Evolutionary conservation across 2,329 filamentous ascomycete genomes (phyloP).

Genomic region (Gnomoniopsis sp.): DNA sequence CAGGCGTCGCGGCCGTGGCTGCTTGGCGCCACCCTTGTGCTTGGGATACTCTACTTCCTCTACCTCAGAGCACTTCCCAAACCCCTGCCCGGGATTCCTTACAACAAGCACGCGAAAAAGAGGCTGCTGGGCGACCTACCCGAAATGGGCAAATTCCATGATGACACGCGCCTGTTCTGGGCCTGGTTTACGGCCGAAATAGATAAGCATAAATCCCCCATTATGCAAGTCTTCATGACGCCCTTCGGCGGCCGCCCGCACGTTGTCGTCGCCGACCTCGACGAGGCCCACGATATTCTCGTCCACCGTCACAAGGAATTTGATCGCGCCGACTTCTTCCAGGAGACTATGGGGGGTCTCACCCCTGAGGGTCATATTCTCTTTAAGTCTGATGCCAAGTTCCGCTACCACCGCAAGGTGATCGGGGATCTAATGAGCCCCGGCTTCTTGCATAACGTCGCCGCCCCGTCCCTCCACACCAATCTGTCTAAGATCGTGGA

Average conservation of each 20-base stretch:
- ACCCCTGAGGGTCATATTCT: conserved; percentile 1
- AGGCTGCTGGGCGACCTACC: conserved; percentile 24
- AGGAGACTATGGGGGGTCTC: conserved; percentile 1
- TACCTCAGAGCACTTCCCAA: conserved; percentile 21
- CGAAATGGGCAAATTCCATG: conserved; percentile 8
- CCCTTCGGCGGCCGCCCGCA: conserved; percentile 24
- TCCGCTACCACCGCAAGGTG: background rate
- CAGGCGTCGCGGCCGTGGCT: background rate
- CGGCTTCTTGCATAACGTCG: background rate
- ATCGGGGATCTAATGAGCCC: conserved; percentile 3
- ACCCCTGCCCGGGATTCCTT: conserved; percentile 28
- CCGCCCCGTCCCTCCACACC: background rate
- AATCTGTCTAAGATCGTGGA: background rate
- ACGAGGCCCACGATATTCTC: conserved; percentile 6
- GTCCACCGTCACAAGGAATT: background rate
- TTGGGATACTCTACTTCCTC: too few relatives aligned
- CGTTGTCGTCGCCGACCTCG: background rate
- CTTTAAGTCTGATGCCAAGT: conserved; percentile 18
- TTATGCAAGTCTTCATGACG: conserved; percentile 32
- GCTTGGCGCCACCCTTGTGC: background rate
- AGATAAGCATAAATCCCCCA: conserved; percentile 16
- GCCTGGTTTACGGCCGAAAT: conserved; percentile 19
- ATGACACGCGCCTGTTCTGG: conserved; percentile 13
- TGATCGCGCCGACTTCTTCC: conserved; percentile 5
- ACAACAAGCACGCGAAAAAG: conserved; percentile 20